Conservation (phyloP, 1,284 basidiomycete species). For the Nidula niveotomentosa region DNA sequence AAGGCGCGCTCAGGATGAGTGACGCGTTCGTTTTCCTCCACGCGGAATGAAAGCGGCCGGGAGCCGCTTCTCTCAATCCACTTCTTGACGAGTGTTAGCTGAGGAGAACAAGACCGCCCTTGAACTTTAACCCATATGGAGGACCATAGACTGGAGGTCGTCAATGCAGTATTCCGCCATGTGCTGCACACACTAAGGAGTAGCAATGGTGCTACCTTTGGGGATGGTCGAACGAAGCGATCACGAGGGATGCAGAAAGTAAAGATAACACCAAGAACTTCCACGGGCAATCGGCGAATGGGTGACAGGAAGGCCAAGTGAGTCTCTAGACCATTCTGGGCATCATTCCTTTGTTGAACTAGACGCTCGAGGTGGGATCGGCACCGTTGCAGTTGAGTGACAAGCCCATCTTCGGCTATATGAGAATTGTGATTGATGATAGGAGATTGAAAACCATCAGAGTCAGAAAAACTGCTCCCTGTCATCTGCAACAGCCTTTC, state of each 20-base stretch:
- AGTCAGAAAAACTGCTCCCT: too few species aligned
- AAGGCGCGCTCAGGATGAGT: conserved; percentile 1
- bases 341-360: not conserved
- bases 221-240: conserved; percentile 20
- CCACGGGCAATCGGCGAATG: conserved; percentile 31
- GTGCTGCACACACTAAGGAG: conserved; percentile 24
- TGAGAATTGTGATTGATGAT: not conserved
- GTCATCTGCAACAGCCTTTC: not conserved
- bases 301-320: conserved; percentile 15
- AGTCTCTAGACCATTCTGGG: conserved; percentile 8
- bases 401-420: not conserved
- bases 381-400: not conserved
- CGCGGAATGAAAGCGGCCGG: conserved; percentile 15
- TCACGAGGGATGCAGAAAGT: conserved; percentile 26
- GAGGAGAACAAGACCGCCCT: conserved; percentile 11
- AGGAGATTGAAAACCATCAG: too few species aligned
- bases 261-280: conserved; percentile 38
- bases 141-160: conserved; percentile 25
- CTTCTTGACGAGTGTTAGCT: conserved; percentile 11
- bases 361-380: not conserved
- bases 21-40: conserved; percentile 8
- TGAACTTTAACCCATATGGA: conserved; percentile 12
- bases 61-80: conserved; percentile 18
- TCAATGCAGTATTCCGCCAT: conserved; percentile 24
- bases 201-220: conserved; percentile 19